These are phyloP conservation scores for Onygenales sp. DNA, from an alignment of 2,329 filamentous ascomycete species.

Conservation along the genomic window DNA sequence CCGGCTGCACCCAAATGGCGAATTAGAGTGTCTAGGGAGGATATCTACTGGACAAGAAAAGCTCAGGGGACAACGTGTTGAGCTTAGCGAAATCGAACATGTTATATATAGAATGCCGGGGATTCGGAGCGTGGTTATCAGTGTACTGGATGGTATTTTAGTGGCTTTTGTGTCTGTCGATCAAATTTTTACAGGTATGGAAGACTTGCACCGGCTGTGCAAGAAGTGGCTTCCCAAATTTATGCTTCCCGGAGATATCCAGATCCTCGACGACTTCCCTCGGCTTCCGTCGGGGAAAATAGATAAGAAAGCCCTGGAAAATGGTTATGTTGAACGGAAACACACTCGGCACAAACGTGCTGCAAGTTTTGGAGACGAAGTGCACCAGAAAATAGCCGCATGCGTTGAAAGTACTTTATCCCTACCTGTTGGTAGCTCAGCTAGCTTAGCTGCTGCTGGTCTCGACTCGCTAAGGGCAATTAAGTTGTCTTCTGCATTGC, in stretches of 20 bases:
- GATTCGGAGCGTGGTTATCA: conserved; percentile 57
- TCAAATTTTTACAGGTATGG: conserved; percentile 26
- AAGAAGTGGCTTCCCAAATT: conserved; percentile 67
- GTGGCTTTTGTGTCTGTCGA: conserved; percentile 63
- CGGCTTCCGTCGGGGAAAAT: conserved; percentile 76
- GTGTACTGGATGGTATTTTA: conserved; percentile 59
- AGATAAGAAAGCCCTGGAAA: conserved; percentile 56
- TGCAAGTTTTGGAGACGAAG: conserved; percentile 15
- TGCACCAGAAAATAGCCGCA: conserved; percentile 26
- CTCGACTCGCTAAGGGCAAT: conserved; percentile 60
- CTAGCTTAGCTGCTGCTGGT: conserved; percentile 45
- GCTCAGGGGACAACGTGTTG: conserved; percentile 71
- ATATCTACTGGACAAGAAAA: conserved; percentile 77
- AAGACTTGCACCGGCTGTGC: conserved; percentile 50
- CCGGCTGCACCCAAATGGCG: conserved; percentile 55
- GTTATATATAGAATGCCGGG: conserved; percentile 51
- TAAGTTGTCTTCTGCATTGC: conserved; percentile 54
- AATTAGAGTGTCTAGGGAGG: conserved; percentile 73
- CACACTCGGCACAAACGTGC: conserved; percentile 9
- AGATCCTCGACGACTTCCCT: conserved; percentile 57
- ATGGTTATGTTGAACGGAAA: conserved; percentile 38
- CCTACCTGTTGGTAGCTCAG: conserved; percentile 24
- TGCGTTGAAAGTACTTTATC: conserved; percentile 36
- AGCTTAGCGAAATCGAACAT: conserved; percentile 79
- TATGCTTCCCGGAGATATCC: conserved; percentile 71